These are phyloP conservation scores for Talaromyces adpressus DNA, from an alignment of 495 filamentous ascomycete genomes.

Conservation along the genomic window DNA sequence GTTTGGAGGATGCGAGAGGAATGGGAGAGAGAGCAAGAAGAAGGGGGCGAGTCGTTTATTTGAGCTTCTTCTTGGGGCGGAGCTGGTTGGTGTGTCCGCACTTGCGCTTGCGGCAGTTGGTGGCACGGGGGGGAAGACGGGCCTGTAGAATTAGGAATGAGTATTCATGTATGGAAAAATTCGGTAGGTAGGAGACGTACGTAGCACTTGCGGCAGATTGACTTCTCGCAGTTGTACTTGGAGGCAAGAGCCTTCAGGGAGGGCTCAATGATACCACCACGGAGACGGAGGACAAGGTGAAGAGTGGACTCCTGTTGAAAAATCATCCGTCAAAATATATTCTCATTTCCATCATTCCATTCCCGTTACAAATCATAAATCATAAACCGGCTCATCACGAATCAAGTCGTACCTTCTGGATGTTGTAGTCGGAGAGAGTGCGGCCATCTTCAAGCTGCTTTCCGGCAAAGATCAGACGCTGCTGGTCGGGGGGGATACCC, in stretches of 20 bases:
- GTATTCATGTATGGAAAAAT: too few species aligned
- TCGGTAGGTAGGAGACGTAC: too few species aligned
- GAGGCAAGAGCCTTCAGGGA: slow-evolving; percentile 95
- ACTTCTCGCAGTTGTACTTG: slow-evolving; percentile 99
- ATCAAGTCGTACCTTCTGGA: slow-evolving; percentile 79
- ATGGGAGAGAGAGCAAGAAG: background rate
- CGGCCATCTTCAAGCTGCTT: slow-evolving; percentile 99
- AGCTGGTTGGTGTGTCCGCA: slow-evolving; percentile 99
- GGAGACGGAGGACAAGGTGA: slow-evolving; percentile 97
- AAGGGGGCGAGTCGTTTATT: slow-evolving; percentile 52
- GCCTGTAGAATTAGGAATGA: slow-evolving; percentile 46
- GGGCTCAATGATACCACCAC: slow-evolving; percentile 99
- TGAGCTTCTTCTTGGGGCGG: slow-evolving; percentile 99
- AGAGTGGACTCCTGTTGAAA: slow-evolving; percentile 84
- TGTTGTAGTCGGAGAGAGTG: slow-evolving; percentile 98
- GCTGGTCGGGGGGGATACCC: slow-evolving; percentile 97
- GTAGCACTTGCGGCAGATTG: slow-evolving; percentile 99
- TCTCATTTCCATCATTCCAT: background rate
- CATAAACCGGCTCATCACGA: background rate
- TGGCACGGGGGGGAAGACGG: slow-evolving; percentile 94
- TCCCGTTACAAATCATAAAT: background rate
- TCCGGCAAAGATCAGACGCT: slow-evolving; percentile 98
- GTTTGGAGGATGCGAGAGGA: background rate
- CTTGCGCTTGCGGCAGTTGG: slow-evolving; percentile 99
- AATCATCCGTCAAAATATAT: slow-evolving; percentile 18